Conservation (phyloP, 2,329 filamentous ascomycete species). For the Microdochium nivale region DNA sequence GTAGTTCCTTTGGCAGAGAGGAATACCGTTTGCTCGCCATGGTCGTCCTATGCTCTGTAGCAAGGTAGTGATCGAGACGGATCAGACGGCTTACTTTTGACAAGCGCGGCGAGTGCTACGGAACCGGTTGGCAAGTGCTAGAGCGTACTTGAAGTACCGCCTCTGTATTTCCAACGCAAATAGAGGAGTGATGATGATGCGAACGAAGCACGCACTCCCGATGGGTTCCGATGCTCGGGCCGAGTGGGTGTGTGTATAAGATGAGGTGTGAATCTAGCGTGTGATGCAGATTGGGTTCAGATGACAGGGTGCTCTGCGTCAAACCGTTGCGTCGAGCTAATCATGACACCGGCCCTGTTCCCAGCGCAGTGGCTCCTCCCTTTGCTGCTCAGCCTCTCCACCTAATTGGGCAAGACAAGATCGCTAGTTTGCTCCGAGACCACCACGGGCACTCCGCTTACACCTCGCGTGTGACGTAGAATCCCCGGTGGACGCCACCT, state of each 20-base stretch:
- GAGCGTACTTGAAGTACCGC: too few species aligned
- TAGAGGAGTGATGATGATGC: too few species aligned
- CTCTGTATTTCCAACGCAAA: too few species aligned
- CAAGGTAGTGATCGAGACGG: too few species aligned
- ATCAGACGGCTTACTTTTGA: too few species aligned
- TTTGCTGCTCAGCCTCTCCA: background rate
- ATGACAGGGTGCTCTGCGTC: slow-evolving; percentile 1
- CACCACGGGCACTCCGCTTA: background rate
- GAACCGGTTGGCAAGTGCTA: too few species aligned
- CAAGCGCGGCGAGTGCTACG: too few species aligned
- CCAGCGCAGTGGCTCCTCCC: background rate
- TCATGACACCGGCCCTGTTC: background rate
- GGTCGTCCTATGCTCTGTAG: too few species aligned
- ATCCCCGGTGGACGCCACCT: background rate
- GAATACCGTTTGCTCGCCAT: too few species aligned
- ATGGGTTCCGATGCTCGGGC: background rate
- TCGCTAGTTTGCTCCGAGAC: background rate
- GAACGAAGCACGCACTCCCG: too few species aligned
- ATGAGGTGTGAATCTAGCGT: background rate
- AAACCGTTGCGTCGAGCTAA: background rate
- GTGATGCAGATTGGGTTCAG: background rate
- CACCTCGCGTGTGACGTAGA: background rate
- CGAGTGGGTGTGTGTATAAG: background rate
- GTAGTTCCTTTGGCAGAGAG: too few species aligned
- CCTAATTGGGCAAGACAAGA: background rate